Evolutionary conservation across 208 protist species (phyloP).

Genomic region (Crithidia mellificae): DNA sequence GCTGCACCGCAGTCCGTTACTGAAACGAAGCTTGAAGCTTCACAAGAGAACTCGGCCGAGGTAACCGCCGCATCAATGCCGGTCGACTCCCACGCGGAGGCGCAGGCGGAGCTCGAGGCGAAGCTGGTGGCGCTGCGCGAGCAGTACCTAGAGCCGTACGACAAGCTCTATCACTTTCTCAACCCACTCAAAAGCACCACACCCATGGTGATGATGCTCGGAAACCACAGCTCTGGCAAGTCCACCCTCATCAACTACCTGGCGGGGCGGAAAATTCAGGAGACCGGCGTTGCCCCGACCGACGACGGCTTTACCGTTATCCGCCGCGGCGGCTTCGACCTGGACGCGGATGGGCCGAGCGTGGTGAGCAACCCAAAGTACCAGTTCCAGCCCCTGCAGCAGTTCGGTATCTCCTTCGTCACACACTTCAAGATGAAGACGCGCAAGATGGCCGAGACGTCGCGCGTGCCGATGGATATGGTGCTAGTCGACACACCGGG

Average conservation of each 20-base stretch:
- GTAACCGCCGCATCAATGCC: no score
- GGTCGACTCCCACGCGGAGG: conserved; percentile 2
- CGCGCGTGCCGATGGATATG: conserved; percentile 58
- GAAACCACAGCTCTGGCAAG: conserved; percentile 92
- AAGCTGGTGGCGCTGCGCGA: conserved; percentile 34
- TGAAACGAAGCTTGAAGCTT: no score
- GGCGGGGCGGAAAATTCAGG: conserved; percentile 70
- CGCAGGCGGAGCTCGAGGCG: conserved; percentile 38
- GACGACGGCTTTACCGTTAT: conserved; percentile 93
- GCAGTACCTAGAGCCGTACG: conserved; percentile 37
- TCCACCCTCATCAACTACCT: conserved; percentile 91
- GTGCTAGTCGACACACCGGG: conserved; percentile 91
- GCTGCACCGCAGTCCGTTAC: no score
- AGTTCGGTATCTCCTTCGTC: conserved; percentile 79
- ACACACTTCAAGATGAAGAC: conserved; percentile 82
- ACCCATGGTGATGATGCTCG: conserved; percentile 90
- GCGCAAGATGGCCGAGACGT: conserved; percentile 42
- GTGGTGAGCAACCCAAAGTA: conserved; percentile 71
- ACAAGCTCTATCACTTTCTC: conserved; percentile 34
- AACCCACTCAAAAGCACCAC: conserved; percentile 50
- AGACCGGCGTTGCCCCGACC: conserved; percentile 86
- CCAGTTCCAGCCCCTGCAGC: conserved; percentile 72
- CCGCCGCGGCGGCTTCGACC: conserved; percentile 52
- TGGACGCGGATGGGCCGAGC: conserved; percentile 79
- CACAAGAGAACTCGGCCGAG: not conserved